Conservation (phyloP, 805 yeast genomes). For the Torulaspora delbrueckii region DNA sequence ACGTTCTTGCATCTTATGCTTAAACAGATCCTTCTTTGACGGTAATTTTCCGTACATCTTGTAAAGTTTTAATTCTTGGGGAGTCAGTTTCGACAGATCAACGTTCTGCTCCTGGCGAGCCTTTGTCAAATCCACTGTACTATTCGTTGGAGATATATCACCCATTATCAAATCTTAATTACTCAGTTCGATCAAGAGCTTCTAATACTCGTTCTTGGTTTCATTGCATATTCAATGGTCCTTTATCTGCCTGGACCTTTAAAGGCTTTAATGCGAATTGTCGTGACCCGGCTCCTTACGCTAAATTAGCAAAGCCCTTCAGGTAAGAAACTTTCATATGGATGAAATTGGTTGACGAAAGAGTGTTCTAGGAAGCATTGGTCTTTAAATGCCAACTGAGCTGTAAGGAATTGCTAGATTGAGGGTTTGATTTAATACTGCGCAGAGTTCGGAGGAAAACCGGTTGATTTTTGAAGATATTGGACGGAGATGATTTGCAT, state of each 20-base stretch:
- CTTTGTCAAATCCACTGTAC: conserved; percentile 24
- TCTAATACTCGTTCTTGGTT: not conserved
- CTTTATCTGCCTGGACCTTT: not conserved
- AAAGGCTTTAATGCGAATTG: not conserved
- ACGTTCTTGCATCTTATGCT: conserved; percentile 75
- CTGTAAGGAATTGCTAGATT: not conserved
- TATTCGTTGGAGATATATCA: conserved; percentile 28
- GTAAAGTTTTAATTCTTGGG: conserved; percentile 75
- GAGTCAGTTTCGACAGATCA: conserved; percentile 56
- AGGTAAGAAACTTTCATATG: not conserved
- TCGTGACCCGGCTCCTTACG: not conserved
- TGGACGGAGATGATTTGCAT: not conserved
- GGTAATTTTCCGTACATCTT: conserved; percentile 84
- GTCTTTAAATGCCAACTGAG: not conserved
- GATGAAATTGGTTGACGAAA: not conserved
- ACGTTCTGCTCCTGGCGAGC: conserved; percentile 24
- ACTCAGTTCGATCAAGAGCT: too few relatives aligned
- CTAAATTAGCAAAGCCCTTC: not conserved
- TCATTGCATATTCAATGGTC: not conserved
- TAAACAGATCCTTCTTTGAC: conserved; percentile 66
- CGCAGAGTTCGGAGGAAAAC: not conserved
- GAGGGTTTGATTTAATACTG: not conserved
- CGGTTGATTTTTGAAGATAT: not conserved
- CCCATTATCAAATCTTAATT: conserved; percentile 1
- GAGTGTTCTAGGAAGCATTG: not conserved